phyloP scores from a whole-genome alignment of 805 yeast genomes.

The Ogataea pignaliae region DNA sequence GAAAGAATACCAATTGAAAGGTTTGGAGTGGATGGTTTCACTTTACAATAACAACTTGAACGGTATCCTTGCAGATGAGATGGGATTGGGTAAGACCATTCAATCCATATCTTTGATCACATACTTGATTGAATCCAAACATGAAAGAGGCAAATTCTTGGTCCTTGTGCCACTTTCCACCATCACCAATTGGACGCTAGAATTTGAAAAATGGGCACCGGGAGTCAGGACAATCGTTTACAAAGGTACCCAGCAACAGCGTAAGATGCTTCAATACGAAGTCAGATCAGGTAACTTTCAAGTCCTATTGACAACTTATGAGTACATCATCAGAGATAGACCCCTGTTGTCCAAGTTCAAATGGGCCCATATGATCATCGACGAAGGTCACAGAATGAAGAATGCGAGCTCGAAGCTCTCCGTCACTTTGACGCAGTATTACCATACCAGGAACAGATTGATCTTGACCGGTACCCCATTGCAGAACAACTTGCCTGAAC shows the following conservation, averaged over 20 bases:
- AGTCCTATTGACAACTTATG: conserved; percentile 75
- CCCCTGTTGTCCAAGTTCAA: conserved; percentile 62
- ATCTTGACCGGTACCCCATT: conserved; percentile 87
- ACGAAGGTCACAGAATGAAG: conserved; percentile 89
- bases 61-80: conserved; percentile 64
- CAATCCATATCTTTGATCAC: conserved; percentile 77
- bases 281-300: conserved; percentile 68
- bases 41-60: conserved; percentile 56
- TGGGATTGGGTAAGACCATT: conserved; percentile 66
- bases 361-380: conserved; percentile 86
- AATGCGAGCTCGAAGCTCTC: conserved; percentile 73
- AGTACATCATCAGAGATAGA: conserved; percentile 74
- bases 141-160: conserved; percentile 63
- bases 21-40: conserved; percentile 66
- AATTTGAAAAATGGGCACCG: conserved; percentile 91
- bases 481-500: conserved; percentile 78
- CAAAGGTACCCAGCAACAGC: conserved; percentile 72
- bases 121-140: conserved; percentile 63
- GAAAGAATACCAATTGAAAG: conserved; percentile 70
- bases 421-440: conserved; percentile 62
- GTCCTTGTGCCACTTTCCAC: conserved; percentile 84
- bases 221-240: conserved; percentile 62
- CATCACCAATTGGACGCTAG: conserved; percentile 79
- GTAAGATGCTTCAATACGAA: conserved; percentile 61
- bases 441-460: conserved; percentile 70